Evolutionary conservation across 116 monocot genomes (phyloP).

Genomic region (Cymodocea nodosa): DNA sequence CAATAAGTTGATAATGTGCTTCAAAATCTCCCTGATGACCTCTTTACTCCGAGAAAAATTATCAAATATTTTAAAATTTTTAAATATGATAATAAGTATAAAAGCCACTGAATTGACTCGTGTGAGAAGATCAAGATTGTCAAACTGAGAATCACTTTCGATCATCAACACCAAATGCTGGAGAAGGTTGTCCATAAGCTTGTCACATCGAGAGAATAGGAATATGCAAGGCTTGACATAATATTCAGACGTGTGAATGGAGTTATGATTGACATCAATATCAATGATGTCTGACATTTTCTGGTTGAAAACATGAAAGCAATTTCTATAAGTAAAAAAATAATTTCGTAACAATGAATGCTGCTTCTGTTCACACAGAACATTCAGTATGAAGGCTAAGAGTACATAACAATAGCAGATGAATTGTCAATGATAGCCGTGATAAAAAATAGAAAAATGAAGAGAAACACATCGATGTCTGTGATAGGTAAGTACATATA

Average conservation of each 20-base stretch:
- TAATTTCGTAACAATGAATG: not conserved
- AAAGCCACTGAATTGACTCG: slow-evolving; percentile 1
- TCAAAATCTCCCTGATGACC: not conserved
- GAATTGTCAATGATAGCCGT: too few species aligned
- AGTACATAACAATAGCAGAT: too few species aligned
- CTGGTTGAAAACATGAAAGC: not conserved
- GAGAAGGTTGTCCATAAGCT: not conserved
- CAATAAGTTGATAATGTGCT: slow-evolving; percentile 3
- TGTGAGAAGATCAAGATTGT: not conserved
- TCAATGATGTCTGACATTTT: not conserved
- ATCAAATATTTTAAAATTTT: not conserved
- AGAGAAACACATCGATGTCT: too few species aligned
- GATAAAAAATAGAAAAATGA: too few species aligned
- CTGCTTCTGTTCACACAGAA: too few species aligned
- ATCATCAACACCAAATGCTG: not conserved
- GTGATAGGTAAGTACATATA: too few species aligned
- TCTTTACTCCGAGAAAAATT: not conserved
- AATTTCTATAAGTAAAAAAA: not conserved
- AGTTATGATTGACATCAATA: not conserved
- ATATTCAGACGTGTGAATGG: not conserved
- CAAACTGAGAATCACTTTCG: not conserved
- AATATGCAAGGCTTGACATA: slow-evolving; percentile 3
- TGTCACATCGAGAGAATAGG: not conserved
- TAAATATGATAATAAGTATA: not conserved
- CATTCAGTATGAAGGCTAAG: too few species aligned